A percentile compares a stretch with the other conserved stretches of the same genome.
Evolutionary conservation across 495 filamentous ascomycete genomes (phyloP).

Genomic region (Neurospora tetraspora): DNA sequence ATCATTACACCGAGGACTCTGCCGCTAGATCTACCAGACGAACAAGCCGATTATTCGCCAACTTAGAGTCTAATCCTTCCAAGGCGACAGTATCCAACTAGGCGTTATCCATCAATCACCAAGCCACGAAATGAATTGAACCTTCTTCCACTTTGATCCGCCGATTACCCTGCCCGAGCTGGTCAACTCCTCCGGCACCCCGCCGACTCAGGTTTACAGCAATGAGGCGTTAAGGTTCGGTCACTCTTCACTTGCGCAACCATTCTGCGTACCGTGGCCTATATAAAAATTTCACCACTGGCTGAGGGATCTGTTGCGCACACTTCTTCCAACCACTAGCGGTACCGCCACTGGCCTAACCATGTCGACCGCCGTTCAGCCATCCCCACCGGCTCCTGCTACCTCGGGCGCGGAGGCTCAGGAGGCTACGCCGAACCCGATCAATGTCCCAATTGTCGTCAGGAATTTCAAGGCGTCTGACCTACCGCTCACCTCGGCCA

Average conservation of each 20-base stretch:
- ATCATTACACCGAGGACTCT: background rate
- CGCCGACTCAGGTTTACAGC: background rate
- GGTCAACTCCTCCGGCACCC: background rate
- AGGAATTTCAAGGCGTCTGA: conserved; percentile 79
- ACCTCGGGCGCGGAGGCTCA: background rate
- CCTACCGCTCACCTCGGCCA: conserved; percentile 61
- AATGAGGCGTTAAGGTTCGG: background rate
- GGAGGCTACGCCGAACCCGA: background rate
- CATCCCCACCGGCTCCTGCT: background rate
- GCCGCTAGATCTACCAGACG: background rate
- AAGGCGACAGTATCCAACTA: background rate
- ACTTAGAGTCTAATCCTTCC: too few species aligned
- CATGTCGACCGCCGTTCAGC: conserved; percentile 10
- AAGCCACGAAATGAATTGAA: background rate
- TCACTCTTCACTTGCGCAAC: background rate
- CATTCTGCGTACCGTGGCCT: background rate
- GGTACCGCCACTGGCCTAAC: background rate
- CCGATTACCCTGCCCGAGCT: background rate
- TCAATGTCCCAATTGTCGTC: conserved; percentile 21
- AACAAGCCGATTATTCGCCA: background rate
- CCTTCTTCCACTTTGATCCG: background rate
- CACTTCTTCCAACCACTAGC: background rate
- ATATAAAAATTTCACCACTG: background rate
- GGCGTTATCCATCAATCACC: background rate
- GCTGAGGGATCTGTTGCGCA: background rate